A percentile compares a stretch with the other conserved stretches of the same genome.
Evolutionary conservation across 129 eudicot species (phyloP).

Genomic region (Lonicera japonica): DNA sequence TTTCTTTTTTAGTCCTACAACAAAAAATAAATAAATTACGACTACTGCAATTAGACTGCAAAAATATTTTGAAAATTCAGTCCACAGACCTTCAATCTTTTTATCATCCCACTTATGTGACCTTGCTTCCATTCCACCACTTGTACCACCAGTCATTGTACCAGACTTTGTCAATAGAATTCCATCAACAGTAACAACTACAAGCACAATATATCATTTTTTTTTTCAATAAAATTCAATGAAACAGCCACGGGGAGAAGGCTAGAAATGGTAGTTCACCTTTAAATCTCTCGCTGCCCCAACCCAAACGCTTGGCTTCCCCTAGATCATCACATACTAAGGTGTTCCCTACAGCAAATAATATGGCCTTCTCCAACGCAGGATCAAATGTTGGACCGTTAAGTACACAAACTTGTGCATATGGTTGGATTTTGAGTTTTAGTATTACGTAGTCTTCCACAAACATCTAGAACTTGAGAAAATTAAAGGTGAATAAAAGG

Average conservation of each 20-base stretch:
- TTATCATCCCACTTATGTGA: slow-evolving; percentile 99
- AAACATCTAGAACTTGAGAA: not conserved
- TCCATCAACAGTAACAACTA: slow-evolving; percentile 98
- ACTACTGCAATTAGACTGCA: not conserved
- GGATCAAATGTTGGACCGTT: slow-evolving; percentile 73
- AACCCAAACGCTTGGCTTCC: slow-evolving; percentile 88
- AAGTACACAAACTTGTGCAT: slow-evolving; percentile 36
- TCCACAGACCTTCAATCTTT: slow-evolving; percentile 61
- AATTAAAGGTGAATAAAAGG: too few species aligned
- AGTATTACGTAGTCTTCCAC: not conserved
- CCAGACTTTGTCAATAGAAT: slow-evolving; percentile 90
- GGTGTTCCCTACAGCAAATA: slow-evolving; percentile 96
- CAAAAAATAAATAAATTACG: not conserved
- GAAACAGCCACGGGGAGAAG: not conserved
- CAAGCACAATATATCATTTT: slow-evolving; percentile 14
- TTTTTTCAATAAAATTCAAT: not conserved
- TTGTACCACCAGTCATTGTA: slow-evolving; percentile 99
- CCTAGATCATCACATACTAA: slow-evolving; percentile 90
- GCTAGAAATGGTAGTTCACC: slow-evolving; percentile 31
- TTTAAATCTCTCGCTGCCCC: slow-evolving; percentile 90
- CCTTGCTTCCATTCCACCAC: slow-evolving; percentile 99
- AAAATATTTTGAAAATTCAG: slow-evolving; percentile 3
- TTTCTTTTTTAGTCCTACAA: slow-evolving; percentile 82
- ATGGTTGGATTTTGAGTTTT: not conserved
- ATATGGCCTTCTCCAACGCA: slow-evolving; percentile 73